A percentile compares a stretch with the other conserved stretches of the same genome.
phyloP scores from a whole-genome alignment of 1,284 basidiomycete genomes.

The Rhodofomes roseus region DNA sequence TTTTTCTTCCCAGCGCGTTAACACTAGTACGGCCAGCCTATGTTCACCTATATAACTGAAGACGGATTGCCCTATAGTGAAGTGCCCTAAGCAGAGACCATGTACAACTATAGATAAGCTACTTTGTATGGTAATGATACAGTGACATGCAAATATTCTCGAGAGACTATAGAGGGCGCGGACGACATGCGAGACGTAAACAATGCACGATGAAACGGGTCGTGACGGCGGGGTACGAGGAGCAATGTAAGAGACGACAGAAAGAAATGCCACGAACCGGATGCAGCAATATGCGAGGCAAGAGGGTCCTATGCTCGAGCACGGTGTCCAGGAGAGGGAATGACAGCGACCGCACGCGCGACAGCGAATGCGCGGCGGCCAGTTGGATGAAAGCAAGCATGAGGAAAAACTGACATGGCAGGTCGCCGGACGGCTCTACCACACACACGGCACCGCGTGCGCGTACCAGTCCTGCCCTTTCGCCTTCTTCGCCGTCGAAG shows the following conservation, averaged over 20 bases:
- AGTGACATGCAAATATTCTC: not conserved
- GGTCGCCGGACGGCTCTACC: slow-evolving; percentile 32
- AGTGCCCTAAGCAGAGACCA: not conserved
- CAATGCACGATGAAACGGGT: not conserved
- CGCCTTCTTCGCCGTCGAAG: slow-evolving; percentile 25
- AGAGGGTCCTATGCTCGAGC: not conserved
- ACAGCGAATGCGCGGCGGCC: not conserved
- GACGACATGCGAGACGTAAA: not conserved
- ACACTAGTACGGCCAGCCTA: not conserved
- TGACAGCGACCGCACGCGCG: not conserved
- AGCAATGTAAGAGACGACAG: not conserved
- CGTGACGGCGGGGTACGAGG: not conserved
- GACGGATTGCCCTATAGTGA: not conserved
- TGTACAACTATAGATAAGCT: not conserved
- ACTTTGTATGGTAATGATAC: not conserved
- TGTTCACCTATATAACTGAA: not conserved
- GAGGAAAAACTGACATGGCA: not conserved
- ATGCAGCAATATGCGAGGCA: not conserved
- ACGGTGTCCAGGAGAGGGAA: not conserved
- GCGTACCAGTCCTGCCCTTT: slow-evolving; percentile 39
- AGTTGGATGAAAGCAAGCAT: not conserved
- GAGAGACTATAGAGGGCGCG: not conserved
- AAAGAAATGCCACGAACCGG: not conserved
- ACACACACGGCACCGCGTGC: slow-evolving; percentile 41
- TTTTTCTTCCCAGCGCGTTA: not conserved